Percentiles rank a stretch among this genome's conserved stretches.
These are phyloP conservation scores for Paraconiothyrium sp. DNA, from an alignment of 2,329 filamentous ascomycete genomes.

Conservation along the genomic window DNA sequence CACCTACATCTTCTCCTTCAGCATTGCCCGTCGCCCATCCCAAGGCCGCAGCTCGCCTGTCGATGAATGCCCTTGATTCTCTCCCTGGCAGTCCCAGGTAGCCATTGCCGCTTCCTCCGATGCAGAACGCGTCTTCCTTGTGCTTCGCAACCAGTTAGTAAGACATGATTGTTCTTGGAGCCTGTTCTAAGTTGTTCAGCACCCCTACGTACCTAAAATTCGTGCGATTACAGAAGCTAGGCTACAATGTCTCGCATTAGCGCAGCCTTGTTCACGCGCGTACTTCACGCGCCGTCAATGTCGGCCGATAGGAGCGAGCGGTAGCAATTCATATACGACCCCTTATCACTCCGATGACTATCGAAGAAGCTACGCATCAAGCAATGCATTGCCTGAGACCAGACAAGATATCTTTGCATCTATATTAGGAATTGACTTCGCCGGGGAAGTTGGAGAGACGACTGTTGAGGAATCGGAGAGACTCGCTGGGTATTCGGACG, in stretches of 20 bases:
- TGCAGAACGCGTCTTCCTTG: slow-evolving; percentile 24
- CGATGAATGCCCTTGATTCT: slow-evolving; percentile 51
- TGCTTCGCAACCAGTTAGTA: slow-evolving; percentile 26
- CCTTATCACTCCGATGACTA: not conserved
- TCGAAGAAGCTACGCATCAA: not conserved
- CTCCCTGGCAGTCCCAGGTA: slow-evolving; percentile 45
- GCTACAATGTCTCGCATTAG: not conserved
- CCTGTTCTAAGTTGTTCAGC: slow-evolving; percentile 12
- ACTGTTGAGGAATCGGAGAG: slow-evolving; percentile 2
- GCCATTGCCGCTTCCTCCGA: slow-evolving; percentile 34
- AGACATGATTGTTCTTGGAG: not conserved
- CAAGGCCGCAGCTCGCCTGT: slow-evolving; percentile 23
- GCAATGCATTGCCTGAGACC: not conserved
- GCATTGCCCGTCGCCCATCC: slow-evolving; percentile 10
- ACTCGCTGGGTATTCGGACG: not conserved
- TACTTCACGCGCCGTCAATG: not conserved
- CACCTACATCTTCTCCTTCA: not conserved
- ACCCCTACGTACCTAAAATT: not conserved
- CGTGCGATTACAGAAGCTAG: not conserved
- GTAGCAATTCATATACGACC: slow-evolving; percentile 7
- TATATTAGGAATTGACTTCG: slow-evolving; percentile 2
- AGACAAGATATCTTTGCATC: not conserved
- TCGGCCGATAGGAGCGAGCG: not conserved
- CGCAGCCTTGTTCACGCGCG: not conserved
- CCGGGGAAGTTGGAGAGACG: not conserved